Percentiles rank a stretch among this genome's conserved stretches.
Conservation (phyloP, 257 asterid genomes). For the Nicotiana tabacum region DNA sequence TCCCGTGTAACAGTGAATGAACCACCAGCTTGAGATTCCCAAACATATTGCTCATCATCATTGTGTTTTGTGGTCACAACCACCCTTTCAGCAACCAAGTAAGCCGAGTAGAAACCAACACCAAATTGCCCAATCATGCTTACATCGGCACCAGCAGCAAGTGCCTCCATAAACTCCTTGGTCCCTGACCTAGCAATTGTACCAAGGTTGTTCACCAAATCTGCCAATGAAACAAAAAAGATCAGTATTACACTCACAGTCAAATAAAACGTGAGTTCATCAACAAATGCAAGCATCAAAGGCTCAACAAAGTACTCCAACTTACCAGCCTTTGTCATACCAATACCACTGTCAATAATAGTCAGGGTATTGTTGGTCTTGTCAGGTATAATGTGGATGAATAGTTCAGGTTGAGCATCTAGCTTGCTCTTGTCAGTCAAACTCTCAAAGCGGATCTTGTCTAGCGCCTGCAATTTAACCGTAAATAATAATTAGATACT, state of each 20-base stretch:
- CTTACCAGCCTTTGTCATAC: conserved; percentile 75
- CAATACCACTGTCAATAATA: conserved; percentile 60
- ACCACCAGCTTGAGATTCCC: conserved; percentile 75
- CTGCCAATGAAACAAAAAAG: conserved; percentile 21
- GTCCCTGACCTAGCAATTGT: conserved; percentile 62
- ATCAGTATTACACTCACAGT: background rate
- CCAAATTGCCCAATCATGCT: conserved; percentile 78
- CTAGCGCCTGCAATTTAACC: conserved; percentile 35
- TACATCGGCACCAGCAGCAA: conserved; percentile 70
- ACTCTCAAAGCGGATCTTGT: conserved; percentile 58
- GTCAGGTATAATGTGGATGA: conserved; percentile 54
- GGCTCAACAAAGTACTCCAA: background rate
- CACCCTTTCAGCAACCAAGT: conserved; percentile 61
- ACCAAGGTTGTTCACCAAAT: conserved; percentile 69
- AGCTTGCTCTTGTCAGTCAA: conserved; percentile 66
- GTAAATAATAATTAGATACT: background rate
- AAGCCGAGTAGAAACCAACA: conserved; percentile 63
- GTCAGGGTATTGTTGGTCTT: conserved; percentile 51
- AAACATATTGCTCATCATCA: conserved; percentile 58
- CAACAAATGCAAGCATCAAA: background rate
- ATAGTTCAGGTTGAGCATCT: conserved; percentile 56
- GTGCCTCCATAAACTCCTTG: conserved; percentile 72
- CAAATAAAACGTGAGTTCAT: too few relatives aligned
- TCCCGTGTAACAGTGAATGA: conserved; percentile 61
- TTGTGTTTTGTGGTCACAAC: conserved; percentile 54